Evolutionary conservation across 257 asterid species (phyloP).

Genomic region (Penstemon newberryi): DNA sequence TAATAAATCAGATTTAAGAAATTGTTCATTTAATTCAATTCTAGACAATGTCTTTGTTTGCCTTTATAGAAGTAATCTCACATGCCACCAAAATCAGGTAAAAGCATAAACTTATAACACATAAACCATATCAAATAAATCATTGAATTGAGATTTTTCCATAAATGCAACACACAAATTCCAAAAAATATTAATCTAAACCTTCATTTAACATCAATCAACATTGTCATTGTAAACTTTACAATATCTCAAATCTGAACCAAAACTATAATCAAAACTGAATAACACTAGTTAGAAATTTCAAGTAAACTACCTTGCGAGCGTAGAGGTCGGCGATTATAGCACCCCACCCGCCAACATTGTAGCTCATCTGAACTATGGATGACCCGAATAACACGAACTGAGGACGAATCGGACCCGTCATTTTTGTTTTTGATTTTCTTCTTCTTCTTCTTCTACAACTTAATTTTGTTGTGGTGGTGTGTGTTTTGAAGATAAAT

Average conservation of each 20-base stretch:
- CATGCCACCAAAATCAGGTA: too few relatives aligned
- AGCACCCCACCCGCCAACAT: conserved; percentile 72
- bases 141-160: too few relatives aligned
- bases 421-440: conserved; percentile 34
- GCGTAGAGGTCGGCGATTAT: conserved; percentile 67
- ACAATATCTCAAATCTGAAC: conserved; percentile 1
- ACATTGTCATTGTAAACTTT: not conserved
- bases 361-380: conserved; percentile 58
- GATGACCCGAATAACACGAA: conserved; percentile 82
- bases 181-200: not conserved
- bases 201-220: not conserved
- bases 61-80: too few relatives aligned
- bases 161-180: not conserved
- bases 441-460: not conserved
- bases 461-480: too few relatives aligned
- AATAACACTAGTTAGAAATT: not conserved
- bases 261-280: not conserved
- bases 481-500: too few relatives aligned
- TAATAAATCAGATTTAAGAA: too few relatives aligned
- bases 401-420: conserved; percentile 55
- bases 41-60: too few relatives aligned
- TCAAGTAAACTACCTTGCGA: conserved; percentile 49
- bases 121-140: too few relatives aligned
- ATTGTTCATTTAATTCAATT: too few relatives aligned
- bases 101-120: too few relatives aligned